A percentile compares a stretch with the other conserved stretches of the same genome.
phyloP scores from a whole-genome alignment of 306 rosid species.

The Medicago arabica region DNA sequence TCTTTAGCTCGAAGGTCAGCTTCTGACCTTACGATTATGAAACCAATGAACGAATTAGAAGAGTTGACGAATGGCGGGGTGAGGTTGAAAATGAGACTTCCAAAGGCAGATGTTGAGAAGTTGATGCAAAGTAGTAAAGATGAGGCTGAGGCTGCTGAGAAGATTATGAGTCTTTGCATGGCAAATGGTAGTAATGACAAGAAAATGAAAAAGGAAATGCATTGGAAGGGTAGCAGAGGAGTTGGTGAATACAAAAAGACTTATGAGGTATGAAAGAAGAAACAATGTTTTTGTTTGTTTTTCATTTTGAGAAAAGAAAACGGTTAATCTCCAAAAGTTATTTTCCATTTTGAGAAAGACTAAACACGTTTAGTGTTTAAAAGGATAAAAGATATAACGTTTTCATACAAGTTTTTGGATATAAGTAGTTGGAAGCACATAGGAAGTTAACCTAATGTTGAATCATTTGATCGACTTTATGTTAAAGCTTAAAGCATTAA shows the following conservation, averaged over 20 bases:
- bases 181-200: slow-evolving; percentile 17
- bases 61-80: slow-evolving; percentile 37
- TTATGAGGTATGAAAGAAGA: slow-evolving; percentile 58
- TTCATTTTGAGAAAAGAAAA: background rate
- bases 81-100: slow-evolving; percentile 77
- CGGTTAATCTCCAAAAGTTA: background rate
- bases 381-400: background rate
- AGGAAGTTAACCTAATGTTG: background rate
- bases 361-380: background rate
- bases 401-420: background rate
- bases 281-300: background rate
- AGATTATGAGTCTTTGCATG: slow-evolving; percentile 68
- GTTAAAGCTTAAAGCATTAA: no score
- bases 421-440: background rate
- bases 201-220: slow-evolving; percentile 37
- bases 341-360: background rate
- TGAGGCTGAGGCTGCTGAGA: slow-evolving; percentile 73
- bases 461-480: background rate
- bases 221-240: slow-evolving; percentile 39
- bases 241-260: slow-evolving; percentile 40
- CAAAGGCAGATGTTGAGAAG: slow-evolving; percentile 74
- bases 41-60: slow-evolving; percentile 17
- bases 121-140: slow-evolving; percentile 65
- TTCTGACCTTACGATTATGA: slow-evolving; percentile 74
- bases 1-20: slow-evolving; percentile 70